phyloP scores from a whole-genome alignment of 257 asterid genomes.

The Solanum tarijense region DNA sequence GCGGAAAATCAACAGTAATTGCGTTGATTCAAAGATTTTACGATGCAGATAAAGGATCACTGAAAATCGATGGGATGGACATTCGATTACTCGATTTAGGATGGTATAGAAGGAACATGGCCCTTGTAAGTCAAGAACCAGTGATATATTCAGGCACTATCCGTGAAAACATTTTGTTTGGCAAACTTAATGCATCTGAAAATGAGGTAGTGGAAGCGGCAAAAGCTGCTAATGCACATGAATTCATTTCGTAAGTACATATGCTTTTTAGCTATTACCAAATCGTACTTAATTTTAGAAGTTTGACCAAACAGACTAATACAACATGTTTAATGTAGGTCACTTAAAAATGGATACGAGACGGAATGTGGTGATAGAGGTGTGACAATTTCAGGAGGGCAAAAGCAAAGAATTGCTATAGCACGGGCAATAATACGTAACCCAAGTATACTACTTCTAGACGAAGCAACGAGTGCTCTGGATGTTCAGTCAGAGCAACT shows the following conservation, averaged over 20 bases:
- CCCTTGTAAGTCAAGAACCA: slow-evolving; percentile 85
- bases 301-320: not conserved
- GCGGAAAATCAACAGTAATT: slow-evolving; percentile 84
- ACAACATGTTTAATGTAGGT: slow-evolving; percentile 13
- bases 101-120: slow-evolving; percentile 60
- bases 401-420: slow-evolving; percentile 72
- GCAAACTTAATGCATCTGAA: slow-evolving; percentile 56
- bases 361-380: slow-evolving; percentile 86
- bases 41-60: slow-evolving; percentile 43
- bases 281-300: not conserved
- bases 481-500: slow-evolving; percentile 73
- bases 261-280: not conserved
- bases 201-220: slow-evolving; percentile 66
- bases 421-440: slow-evolving; percentile 68
- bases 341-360: slow-evolving; percentile 56
- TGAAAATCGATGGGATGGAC: slow-evolving; percentile 57
- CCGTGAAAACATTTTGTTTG: slow-evolving; percentile 54
- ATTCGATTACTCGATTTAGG: slow-evolving; percentile 43
- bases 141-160: slow-evolving; percentile 68
- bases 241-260: slow-evolving; percentile 59
- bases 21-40: slow-evolving; percentile 64
- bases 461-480: slow-evolving; percentile 86
- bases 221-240: slow-evolving; percentile 76
- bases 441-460: slow-evolving; percentile 49
- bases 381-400: slow-evolving; percentile 68